phyloP scores from a whole-genome alignment of 2,329 filamentous ascomycete species.

The Magnaporthales sp. region DNA sequence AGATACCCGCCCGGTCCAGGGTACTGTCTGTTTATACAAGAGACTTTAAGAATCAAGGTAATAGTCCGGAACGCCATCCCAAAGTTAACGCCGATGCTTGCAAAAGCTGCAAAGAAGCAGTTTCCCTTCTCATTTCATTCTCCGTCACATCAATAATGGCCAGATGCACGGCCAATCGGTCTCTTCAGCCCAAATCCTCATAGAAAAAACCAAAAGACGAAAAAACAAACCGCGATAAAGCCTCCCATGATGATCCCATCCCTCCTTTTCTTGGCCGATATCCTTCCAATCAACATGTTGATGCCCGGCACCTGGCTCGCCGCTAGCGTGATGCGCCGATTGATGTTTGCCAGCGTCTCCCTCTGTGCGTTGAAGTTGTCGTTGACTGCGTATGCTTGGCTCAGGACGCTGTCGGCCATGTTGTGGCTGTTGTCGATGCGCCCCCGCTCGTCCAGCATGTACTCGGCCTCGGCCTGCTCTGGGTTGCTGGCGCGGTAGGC shows the following conservation, averaged over 20 bases:
- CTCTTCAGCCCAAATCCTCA: slow-evolving; percentile 23
- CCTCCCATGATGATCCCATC: slow-evolving; percentile 88
- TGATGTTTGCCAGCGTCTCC: slow-evolving; percentile 81
- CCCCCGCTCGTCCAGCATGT: slow-evolving; percentile 86
- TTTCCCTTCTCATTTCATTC: not conserved
- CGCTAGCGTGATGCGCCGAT: slow-evolving; percentile 79
- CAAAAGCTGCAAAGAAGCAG: not conserved
- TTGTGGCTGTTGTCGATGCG: slow-evolving; percentile 84
- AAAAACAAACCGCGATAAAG: slow-evolving; percentile 87
- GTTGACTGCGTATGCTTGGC: slow-evolving; percentile 93
- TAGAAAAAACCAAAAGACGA: slow-evolving; percentile 74
- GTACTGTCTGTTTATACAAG: not conserved
- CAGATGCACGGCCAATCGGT: not conserved
- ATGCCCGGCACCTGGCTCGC: slow-evolving; percentile 89
- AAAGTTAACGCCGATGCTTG: slow-evolving; percentile 5
- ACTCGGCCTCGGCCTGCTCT: slow-evolving; percentile 79
- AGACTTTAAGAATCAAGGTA: not conserved
- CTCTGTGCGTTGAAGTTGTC: slow-evolving; percentile 83
- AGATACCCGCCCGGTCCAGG: not conserved
- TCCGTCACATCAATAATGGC: not conserved
- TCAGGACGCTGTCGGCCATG: slow-evolving; percentile 82
- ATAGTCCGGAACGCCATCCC: not conserved
- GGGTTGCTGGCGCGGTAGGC: slow-evolving; percentile 79
- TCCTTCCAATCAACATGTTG: slow-evolving; percentile 83
- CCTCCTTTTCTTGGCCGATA: slow-evolving; percentile 88